Evolutionary conservation across 768 basidiomycete genomes (phyloP), one percentile per base, ranked within the genome.

Genomic region (Dioszegia crocea): DNA sequence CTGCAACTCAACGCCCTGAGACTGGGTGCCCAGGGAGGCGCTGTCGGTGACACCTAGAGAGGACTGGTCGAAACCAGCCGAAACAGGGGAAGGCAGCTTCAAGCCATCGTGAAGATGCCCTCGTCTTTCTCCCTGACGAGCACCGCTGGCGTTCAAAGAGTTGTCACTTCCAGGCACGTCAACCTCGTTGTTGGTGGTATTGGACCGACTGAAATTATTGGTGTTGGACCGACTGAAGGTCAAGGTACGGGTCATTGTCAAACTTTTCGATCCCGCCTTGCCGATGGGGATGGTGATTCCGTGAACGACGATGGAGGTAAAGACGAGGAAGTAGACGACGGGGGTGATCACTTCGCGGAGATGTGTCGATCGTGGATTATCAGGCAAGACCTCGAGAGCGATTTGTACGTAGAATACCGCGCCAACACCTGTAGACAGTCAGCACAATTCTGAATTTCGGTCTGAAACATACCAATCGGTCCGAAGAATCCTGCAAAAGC

Each of bases 401-500:
- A 79, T 74, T 43, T 77, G 70, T 17, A 73, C 69, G 53, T 79
- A 80, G 62, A 78, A 77, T 19, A 77, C 59, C 1, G 67, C 64
- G 4, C 63, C 56, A 17, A 75, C 66, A 10, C 66, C 60, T 58
- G 36, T 27, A 16, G 17, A n/a, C n/a, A n/a, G n/a, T 62, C 11
- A 56, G 45, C 47, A 26, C 12, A 17, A 9, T 29, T 2, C 12
- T 29, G 5, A 21, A n/a, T n/a, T n/a, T n/a, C n/a, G n/a, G n/a
- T n/a, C 16, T 2, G 47, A n/a, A 40, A 43, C 62, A 33, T 58
- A 51, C 76, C 76, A 54, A 77, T 77, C 1, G 75, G 71, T 2
- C 72, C 78, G 46, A 77, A 79, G 63, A 71, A 79, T 9, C 78
- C 79, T 1, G 78, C 72, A 58, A 80, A 80, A 1, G 66, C 19